Evolutionary conservation across 2,329 filamentous ascomycete species (phyloP).

Genomic region (Sclerotinia nivalis): DNA sequence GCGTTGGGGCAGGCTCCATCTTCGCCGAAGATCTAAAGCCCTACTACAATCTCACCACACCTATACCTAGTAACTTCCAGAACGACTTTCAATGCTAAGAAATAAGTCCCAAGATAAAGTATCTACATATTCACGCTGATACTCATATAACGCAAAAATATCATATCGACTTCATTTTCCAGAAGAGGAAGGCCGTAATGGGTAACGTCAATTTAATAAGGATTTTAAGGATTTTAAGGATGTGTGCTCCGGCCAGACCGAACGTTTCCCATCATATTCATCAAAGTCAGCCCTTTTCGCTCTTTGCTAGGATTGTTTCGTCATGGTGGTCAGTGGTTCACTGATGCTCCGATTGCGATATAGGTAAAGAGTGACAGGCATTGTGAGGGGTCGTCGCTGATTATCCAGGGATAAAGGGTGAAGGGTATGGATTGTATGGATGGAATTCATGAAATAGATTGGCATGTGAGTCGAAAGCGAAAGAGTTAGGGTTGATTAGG

Average conservation of each 20-base stretch:
- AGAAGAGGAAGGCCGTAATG: neutral
- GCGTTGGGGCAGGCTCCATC: too few relatives aligned
- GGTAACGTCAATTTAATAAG: neutral
- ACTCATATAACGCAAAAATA: neutral
- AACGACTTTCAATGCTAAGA: neutral
- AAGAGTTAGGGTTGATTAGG: neutral
- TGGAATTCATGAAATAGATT: neutral
- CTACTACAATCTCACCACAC: neutral
- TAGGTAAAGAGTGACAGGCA: neutral
- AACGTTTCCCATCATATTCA: slow-evolving; percentile 8
- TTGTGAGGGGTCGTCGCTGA: neutral
- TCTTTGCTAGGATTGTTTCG: neutral
- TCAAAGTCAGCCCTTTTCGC: neutral
- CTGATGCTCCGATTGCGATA: neutral
- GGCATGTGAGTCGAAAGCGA: neutral
- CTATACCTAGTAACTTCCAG: neutral
- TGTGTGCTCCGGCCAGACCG: neutral
- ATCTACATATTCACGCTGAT: neutral
- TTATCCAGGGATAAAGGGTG: neutral
- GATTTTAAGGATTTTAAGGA: neutral
- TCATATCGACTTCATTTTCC: slow-evolving; percentile 2
- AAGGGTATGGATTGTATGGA: neutral
- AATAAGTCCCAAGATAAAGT: neutral
- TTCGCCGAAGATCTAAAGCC: neutral
- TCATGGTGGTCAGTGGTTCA: neutral